Conservation (phyloP, 345 rosid species). For the Gossypium mustelinum region DNA sequence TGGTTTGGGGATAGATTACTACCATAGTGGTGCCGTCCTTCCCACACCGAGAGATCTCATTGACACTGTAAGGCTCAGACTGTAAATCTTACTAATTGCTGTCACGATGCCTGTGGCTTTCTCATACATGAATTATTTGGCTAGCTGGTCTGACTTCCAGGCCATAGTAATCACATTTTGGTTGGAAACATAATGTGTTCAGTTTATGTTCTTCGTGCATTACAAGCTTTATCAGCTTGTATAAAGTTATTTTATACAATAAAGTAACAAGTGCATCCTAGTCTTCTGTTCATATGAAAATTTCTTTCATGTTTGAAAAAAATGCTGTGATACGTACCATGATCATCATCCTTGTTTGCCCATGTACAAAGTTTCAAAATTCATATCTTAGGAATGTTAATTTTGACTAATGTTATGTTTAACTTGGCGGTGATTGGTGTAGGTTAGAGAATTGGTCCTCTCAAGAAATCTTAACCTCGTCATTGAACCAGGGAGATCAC, state of each 20-base stretch:
- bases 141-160: not conserved
- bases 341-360: not conserved
- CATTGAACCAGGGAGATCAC: conserved; percentile 97
- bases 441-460: conserved; percentile 89
- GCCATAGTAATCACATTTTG: conserved; percentile 4
- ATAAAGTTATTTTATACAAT: not conserved
- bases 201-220: not conserved
- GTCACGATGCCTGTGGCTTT: not conserved
- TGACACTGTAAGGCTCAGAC: conserved; percentile 58
- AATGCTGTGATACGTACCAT: not conserved
- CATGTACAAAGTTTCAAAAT: not conserved
- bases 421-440: conserved; percentile 14
- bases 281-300: not conserved
- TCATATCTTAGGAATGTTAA: not conserved
- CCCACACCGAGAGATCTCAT: conserved; percentile 96
- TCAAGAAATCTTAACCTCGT: conserved; percentile 75
- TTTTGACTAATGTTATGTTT: not conserved
- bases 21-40: conserved; percentile 78
- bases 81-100: conserved; percentile 14
- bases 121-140: conserved; percentile 7
- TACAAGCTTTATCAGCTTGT: not conserved
- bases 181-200: not conserved
- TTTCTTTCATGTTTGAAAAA: conserved; percentile 3
- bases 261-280: not conserved
- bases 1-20: conserved; percentile 96